Evolutionary conservation across 73 alveolate species (phyloP).

Genomic region (Durusdinium trenchii): DNA sequence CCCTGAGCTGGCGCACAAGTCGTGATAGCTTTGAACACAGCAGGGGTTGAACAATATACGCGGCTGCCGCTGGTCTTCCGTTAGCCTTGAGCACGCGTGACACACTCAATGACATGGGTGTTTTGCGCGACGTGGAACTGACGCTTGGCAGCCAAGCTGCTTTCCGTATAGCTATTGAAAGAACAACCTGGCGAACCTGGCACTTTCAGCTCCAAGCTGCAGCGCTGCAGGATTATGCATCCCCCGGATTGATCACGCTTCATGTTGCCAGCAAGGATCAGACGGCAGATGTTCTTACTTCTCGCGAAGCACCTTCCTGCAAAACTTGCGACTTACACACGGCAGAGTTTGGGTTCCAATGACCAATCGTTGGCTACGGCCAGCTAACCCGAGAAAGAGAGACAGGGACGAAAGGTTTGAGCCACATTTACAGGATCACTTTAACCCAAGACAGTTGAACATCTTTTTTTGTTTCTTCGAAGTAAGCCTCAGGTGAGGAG

Average conservation of each 20-base stretch:
- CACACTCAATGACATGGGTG: not conserved
- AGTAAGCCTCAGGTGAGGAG: constrained; percentile 30
- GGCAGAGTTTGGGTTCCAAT: not conserved
- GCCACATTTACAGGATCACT: not conserved
- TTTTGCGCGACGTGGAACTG: not conserved
- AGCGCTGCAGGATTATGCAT: not conserved
- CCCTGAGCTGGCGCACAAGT: constrained; percentile 2
- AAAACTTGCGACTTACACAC: not conserved
- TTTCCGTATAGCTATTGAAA: not conserved
- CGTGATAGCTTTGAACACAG: constrained; percentile 6
- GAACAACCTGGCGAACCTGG: not conserved
- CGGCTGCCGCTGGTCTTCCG: not conserved
- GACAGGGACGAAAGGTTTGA: constrained; percentile 2
- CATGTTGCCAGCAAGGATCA: not conserved
- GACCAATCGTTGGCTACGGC: not conserved
- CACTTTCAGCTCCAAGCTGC: not conserved
- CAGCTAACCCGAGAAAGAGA: not conserved
- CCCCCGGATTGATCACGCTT: not conserved
- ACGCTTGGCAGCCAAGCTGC: not conserved
- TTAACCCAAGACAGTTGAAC: not conserved
- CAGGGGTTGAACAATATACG: not conserved
- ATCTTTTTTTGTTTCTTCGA: not conserved
- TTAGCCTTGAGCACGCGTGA: constrained; percentile 12
- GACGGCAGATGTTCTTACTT: not conserved
- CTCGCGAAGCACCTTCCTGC: not conserved